These are phyloP conservation scores for Bacidia rubella DNA, from an alignment of 495 filamentous ascomycete genomes.

Conservation along the genomic window DNA sequence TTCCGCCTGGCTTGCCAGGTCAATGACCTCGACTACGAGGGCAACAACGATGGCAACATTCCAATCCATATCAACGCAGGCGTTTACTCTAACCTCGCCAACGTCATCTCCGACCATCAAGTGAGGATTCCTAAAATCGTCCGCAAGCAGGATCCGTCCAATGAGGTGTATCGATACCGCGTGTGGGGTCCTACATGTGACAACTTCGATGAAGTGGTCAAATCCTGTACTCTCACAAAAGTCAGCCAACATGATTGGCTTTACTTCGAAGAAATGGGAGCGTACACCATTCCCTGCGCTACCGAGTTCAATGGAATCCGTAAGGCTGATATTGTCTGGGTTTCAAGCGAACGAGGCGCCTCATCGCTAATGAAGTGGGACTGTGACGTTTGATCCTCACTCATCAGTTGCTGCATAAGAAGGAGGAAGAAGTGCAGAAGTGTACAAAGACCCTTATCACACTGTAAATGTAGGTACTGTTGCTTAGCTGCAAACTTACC, in stretches of 20 bases:
- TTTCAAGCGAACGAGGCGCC: slow-evolving; percentile 61
- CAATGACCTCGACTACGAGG: slow-evolving; percentile 37
- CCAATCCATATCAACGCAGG: slow-evolving; percentile 46
- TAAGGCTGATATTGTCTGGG: slow-evolving; percentile 81
- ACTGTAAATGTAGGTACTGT: not conserved
- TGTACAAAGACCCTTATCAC: not conserved
- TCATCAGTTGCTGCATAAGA: not conserved
- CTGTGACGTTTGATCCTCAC: not conserved
- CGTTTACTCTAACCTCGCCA: slow-evolving; percentile 94
- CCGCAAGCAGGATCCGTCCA: slow-evolving; percentile 32
- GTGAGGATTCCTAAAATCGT: slow-evolving; percentile 74
- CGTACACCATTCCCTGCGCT: slow-evolving; percentile 93
- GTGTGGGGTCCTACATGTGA: slow-evolving; percentile 99
- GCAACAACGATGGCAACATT: slow-evolving; percentile 72
- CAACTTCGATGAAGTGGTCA: slow-evolving; percentile 82
- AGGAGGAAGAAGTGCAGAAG: not conserved
- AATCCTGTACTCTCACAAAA: slow-evolving; percentile 57
- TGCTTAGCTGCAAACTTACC: not conserved
- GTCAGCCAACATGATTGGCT: slow-evolving; percentile 93
- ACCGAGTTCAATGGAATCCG: slow-evolving; percentile 98
- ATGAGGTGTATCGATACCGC: slow-evolving; percentile 51
- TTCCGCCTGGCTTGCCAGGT: slow-evolving; percentile 89
- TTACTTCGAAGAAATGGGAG: slow-evolving; percentile 97
- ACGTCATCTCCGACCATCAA: slow-evolving; percentile 98
- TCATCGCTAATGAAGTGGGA: not conserved